Evolutionary conservation across 2,329 filamentous ascomycete genomes (phyloP), one percentile per base, ranked within the genome.

Genomic region (Neopestalotiopsis clavispora): DNA sequence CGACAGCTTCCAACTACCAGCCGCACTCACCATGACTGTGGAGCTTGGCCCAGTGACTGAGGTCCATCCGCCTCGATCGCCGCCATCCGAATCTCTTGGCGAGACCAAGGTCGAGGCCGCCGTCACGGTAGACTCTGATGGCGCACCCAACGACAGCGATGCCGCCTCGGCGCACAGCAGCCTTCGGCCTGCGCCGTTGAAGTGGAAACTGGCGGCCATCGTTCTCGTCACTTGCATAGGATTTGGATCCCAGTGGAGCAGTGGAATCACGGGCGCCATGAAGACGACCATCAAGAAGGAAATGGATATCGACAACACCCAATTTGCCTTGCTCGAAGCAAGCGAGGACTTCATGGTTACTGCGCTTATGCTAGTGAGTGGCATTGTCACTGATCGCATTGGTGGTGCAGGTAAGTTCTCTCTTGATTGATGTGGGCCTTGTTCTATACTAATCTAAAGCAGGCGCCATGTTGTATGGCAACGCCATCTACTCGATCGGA

Each of bases 341-440:
- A 90, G 87, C 58, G 86, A 90, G 70, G 84, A 90, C 73, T 91
- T 90, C 69, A 90, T 91, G 85, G 84, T 85, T 14, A 89, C 86
- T 0, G 80, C 84, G 0, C 75, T 90, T 2, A 87, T 90, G 23
- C 76, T 90, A 0, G 69, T 82, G 32, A 88, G 83, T 28, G 89
- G 89, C 1, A 71, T 89, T 1, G 74, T 90, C 1, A 90, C 88
- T 0, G 88, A 90, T 71, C 82, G 86, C 12, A 82, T 89, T 17
- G 89, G 89, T 1, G 88, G 89, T 32, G 88, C 88, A 62, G 83
- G 79, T 64, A 84, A 86, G 66, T 87, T 90, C 74, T 38, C 34
- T 38, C 34, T 38, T 38, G 34, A 10, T 2, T 28, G 23, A 28
- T 28, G 23, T 28, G 23, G 34, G 34, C 10, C 4, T 38, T 38